A percentile compares a stretch with the other conserved stretches of the same genome.
These are phyloP conservation scores for Pseudopediastrum boryanum DNA, from an alignment of 139 green algal species.

Conservation along the genomic window DNA sequence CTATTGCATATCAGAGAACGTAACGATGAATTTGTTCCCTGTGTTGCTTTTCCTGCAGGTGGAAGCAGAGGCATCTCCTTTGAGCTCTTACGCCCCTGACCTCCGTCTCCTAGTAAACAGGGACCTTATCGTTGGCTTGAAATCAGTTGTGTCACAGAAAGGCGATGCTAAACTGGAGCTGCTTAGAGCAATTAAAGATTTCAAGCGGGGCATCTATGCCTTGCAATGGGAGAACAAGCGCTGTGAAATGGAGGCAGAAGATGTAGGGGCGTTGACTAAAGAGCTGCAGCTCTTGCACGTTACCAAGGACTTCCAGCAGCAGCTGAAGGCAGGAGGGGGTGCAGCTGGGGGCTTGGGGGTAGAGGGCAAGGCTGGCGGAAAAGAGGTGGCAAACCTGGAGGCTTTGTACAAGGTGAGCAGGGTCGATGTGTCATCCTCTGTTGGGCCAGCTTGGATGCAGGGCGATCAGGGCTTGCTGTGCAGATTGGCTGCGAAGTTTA, in stretches of 20 bases:
- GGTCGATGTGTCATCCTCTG: too few species aligned
- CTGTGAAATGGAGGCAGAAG: slow-evolving; percentile 59
- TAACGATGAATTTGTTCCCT: too few species aligned
- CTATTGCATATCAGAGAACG: too few species aligned
- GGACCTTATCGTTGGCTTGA: too few species aligned
- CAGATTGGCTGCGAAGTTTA: too few species aligned
- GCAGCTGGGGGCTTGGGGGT: background rate
- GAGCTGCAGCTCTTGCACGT: slow-evolving; percentile 85
- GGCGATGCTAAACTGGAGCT: slow-evolving; percentile 54
- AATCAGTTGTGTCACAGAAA: too few species aligned
- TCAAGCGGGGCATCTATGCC: slow-evolving; percentile 79
- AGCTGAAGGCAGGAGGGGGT: slow-evolving; percentile 30
- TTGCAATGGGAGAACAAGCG: slow-evolving; percentile 72
- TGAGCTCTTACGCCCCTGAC: too few species aligned
- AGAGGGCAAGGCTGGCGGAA: background rate
- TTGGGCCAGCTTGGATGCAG: too few species aligned
- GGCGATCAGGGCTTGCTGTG: too few species aligned
- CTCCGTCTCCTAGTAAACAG: too few species aligned
- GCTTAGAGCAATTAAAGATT: slow-evolving; percentile 76
- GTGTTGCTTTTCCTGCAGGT: too few species aligned
- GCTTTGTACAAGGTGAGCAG: slow-evolving; percentile 44
- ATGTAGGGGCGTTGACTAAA: slow-evolving; percentile 60
- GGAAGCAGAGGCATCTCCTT: slow-evolving; percentile 23
- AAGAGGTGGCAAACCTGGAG: slow-evolving; percentile 61
- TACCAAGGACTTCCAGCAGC: slow-evolving; percentile 68